These are phyloP conservation scores for Lipomyces japonicus DNA, from an alignment of 805 yeast genomes.

Conservation along the genomic window DNA sequence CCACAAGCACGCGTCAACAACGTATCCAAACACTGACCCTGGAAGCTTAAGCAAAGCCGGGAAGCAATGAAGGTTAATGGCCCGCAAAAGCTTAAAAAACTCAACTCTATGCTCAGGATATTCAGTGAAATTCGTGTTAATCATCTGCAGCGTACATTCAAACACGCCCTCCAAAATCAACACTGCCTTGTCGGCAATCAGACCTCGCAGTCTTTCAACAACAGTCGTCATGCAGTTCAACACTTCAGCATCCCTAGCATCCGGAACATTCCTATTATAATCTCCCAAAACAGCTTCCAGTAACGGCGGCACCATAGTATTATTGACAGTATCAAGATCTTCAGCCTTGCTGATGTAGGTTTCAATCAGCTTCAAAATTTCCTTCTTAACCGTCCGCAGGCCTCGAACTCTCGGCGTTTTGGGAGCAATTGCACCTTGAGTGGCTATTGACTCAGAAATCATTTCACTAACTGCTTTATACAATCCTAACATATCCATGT, in stretches of 20 bases:
- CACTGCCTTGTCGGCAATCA: slow-evolving; percentile 87
- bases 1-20: slow-evolving; percentile 94
- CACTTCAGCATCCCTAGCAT: slow-evolving; percentile 97
- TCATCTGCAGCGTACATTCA: slow-evolving; percentile 92
- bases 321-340: slow-evolving; percentile 76
- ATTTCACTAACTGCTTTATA: slow-evolving; percentile 84
- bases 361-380: slow-evolving; percentile 81
- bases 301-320: slow-evolving; percentile 76
- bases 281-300: slow-evolving; percentile 84
- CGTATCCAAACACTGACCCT: slow-evolving; percentile 84
- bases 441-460: slow-evolving; percentile 75
- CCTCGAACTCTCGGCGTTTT: slow-evolving; percentile 94
- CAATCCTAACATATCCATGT: slow-evolving; percentile 81
- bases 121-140: slow-evolving; percentile 89
- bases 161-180: slow-evolving; percentile 84
- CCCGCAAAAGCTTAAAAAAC: slow-evolving; percentile 83
- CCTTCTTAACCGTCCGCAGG: slow-evolving; percentile 93
- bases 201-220: slow-evolving; percentile 78
- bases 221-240: slow-evolving; percentile 90
- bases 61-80: slow-evolving; percentile 80
- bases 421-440: slow-evolving; percentile 82
- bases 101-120: slow-evolving; percentile 98
- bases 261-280: slow-evolving; percentile 83
- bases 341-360: slow-evolving; percentile 85
- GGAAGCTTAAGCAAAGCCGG: slow-evolving; percentile 82